These are phyloP conservation scores for Wilcoxina mikolae DNA, from an alignment of 495 filamentous ascomycete species.

Conservation along the genomic window DNA sequence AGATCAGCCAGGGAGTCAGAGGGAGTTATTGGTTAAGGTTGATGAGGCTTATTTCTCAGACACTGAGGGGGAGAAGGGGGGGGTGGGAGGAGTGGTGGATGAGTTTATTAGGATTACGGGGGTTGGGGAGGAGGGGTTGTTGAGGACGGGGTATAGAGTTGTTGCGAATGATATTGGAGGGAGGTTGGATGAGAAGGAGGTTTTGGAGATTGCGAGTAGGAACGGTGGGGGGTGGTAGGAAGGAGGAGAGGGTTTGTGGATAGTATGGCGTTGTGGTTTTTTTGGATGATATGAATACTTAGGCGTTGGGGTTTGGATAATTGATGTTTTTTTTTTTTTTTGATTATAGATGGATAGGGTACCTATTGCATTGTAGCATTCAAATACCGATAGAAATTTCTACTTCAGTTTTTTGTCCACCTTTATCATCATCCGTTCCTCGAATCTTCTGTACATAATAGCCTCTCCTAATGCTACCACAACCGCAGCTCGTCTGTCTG, in stretches of 20 bases:
- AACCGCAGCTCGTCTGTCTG: too few species aligned
- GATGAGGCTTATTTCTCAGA: constrained; percentile 92
- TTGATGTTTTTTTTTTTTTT: not conserved
- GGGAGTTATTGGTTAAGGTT: constrained; percentile 68
- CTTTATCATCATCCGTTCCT: too few species aligned
- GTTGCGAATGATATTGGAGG: constrained; percentile 94
- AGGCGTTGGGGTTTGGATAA: not conserved
- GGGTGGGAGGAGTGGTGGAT: constrained; percentile 16
- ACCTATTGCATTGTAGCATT: not conserved
- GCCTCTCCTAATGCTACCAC: too few species aligned
- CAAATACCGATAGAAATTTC: too few species aligned
- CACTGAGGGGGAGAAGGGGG: constrained; percentile 37
- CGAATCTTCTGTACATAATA: too few species aligned
- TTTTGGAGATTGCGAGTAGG: constrained; percentile 79
- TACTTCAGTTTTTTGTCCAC: too few species aligned
- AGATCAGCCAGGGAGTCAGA: constrained; percentile 46
- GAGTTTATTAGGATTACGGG: constrained; percentile 46
- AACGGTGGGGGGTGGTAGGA: constrained; percentile 83
- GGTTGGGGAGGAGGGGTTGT: constrained; percentile 54
- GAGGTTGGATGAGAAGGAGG: constrained; percentile 44
- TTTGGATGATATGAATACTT: too few species aligned
- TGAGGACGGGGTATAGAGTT: constrained; percentile 72
- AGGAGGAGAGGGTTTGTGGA: not conserved
- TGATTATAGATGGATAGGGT: not conserved
- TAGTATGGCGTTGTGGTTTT: not conserved